Evolutionary conservation across 2,329 filamentous ascomycete genomes (phyloP).

Genomic region (Sporothrix dimorphospora): DNA sequence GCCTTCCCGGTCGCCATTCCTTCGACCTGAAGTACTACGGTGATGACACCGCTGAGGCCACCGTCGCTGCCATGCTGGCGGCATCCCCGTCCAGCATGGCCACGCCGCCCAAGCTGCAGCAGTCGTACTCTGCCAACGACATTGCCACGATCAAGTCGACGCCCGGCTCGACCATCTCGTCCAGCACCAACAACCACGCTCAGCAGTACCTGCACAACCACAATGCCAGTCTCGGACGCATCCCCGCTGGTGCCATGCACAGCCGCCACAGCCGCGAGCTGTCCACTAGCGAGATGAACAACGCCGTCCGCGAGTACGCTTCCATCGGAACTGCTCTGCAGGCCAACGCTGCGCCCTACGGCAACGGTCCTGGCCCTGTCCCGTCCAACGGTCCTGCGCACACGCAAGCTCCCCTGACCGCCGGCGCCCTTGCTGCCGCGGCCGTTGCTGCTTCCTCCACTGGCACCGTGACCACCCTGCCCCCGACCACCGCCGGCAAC

Average conservation of each 20-base stretch:
- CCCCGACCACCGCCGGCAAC: constrained; percentile 35
- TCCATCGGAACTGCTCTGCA: constrained; percentile 75
- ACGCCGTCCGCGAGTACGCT: constrained; percentile 55
- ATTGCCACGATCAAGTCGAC: constrained; percentile 80
- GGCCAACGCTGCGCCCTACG: constrained; percentile 77
- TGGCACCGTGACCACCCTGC: constrained; percentile 28
- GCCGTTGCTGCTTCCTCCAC: constrained; percentile 37
- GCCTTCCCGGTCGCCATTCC: constrained; percentile 60
- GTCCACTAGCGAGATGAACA: constrained; percentile 51
- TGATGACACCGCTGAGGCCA: constrained; percentile 49
- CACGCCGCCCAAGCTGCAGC: constrained; percentile 74
- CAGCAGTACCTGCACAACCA: constrained; percentile 73
- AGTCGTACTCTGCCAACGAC: constrained; percentile 89
- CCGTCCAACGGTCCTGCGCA: constrained; percentile 38
- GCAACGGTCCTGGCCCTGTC: constrained; percentile 60
- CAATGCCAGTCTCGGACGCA: constrained; percentile 79
- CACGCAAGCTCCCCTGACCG: constrained; percentile 34
- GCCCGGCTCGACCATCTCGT: constrained; percentile 51
- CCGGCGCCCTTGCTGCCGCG: constrained; percentile 36
- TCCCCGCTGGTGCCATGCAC: constrained; percentile 67
- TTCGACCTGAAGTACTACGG: constrained; percentile 58
- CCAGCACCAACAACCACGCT: constrained; percentile 61
- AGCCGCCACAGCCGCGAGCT: constrained; percentile 76
- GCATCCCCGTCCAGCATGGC: constrained; percentile 58
- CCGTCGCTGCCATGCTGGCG: constrained; percentile 49